Base-by-base conservation (phyloP, 192 early-diverging fungal species). In the Backusella morwellensis region DNA sequence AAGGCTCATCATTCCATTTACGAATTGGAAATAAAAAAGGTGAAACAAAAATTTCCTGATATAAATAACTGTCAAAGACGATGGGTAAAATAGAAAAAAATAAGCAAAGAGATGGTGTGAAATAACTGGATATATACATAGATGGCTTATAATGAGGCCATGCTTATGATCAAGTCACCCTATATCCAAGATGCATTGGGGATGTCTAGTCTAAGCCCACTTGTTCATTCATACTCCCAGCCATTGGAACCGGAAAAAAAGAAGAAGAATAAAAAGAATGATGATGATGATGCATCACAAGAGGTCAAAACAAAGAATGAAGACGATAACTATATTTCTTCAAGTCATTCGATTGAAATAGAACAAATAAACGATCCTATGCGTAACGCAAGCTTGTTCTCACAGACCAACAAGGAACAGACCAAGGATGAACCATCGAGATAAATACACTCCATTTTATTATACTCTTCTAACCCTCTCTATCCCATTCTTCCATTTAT, bases 191-290 rank as follows among this genome's bases (percentile, higher is more conserved):
- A 72, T 35, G 70, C 70, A 4, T 50, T 72, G 32, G 26, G 15
- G 32, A 44, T 72, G 41, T 72, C 70, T 50, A 70, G 68, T 70
- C n/a, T 70, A 23, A 38, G 68, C 14, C 68, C 68, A 42, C 68
- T 41, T 19, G 17, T 29, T 1, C 68, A 40, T 9, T 1, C n/a
- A n/a, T 38, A 40, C 15, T 21, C n/a, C 23, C 26, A 68, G 11
- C 32, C 35, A 70, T 36, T 23, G 4, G 19, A n/a, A 70, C 19
- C 23, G 4, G 68, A 23, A 17, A 21, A 70, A 21, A 41, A 41
- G 36, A 41, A 70, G 19, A 70, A 42, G 8, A 42, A 70, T 4
- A 23, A 40, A 17, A 17, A 36, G 12, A 23, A 63, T 9, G 56
- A 29, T 56, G n/a, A 21, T 21, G 54, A 56, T 19, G n/a, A 56